Base-by-base conservation (phyloP, 257 asterid genomes). In the Petunia axillaris region DNA sequence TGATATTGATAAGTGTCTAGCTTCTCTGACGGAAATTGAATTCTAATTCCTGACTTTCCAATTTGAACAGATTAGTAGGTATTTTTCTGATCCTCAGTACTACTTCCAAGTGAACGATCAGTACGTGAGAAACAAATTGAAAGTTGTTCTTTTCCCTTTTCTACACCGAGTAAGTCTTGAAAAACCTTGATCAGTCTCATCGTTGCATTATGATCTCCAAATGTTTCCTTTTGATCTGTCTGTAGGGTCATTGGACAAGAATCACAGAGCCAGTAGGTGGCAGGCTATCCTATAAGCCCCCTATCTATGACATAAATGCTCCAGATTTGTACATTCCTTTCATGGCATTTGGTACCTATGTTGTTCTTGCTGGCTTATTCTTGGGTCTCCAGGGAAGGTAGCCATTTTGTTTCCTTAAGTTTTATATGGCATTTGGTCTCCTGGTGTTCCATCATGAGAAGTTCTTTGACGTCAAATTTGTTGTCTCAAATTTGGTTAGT, bases 331-430 rank as follows among this genome's bases (percentile, higher is more conserved):
- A 84, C 43, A 84, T 84, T 53, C 89, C 89, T 9, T 82, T 82
- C 81, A 86, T 86, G 89, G 87, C 85, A 39, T 86, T 86, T 64
- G 87, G 87, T 48, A 84, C 89, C 46, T 86, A 86, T n/a, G 81
- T 86, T 55, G 60, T 84, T 78, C 87, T 86, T 9, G 85, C 90
- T 55, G 88, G 90, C 43, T 78, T 84, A 55, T 82, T 85, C 2
- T 50, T 87, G 83, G 90, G 90, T 65, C 84, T 87, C 80, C 82
- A 76, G 59, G 90, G 88, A 85, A 87, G 82, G 90, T 87, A 84
- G 80, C 81, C 77, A 36, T 35, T 13, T 52, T 75, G 43, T 65
- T 71, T 70, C 52, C 62, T 73, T 35, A 73, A 73, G 46, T 3
- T 50, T 35, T 50, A 44, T 73, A 25, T 48, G 39, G 15, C 25